Conservation (phyloP, 108 stramenopile genomes). For the Licmophora abbreviata region DNA sequence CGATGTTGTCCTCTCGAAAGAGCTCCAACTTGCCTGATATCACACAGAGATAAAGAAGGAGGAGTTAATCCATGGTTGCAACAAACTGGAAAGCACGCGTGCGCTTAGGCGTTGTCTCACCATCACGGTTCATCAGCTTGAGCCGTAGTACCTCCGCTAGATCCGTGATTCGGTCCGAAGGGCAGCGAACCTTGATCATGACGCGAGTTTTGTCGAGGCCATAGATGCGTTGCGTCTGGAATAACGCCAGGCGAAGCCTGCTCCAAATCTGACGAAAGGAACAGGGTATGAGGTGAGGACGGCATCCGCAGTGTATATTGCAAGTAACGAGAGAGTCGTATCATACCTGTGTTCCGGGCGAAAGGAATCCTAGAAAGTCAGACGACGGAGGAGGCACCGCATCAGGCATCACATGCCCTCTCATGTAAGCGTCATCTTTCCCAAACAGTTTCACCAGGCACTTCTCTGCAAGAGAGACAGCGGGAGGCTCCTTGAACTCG, state of each 20-base stretch:
- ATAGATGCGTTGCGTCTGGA: slow-evolving; percentile 80
- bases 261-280: slow-evolving; percentile 87
- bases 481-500: slow-evolving; percentile 35
- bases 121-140: slow-evolving; percentile 73
- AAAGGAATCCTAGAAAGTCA: slow-evolving; percentile 78
- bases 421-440: slow-evolving; percentile 29
- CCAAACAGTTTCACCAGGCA: slow-evolving; percentile 27
- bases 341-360: slow-evolving; percentile 82
- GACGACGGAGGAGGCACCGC: slow-evolving; percentile 71
- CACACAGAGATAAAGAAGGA: slow-evolving; percentile 1
- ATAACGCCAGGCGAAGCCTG: slow-evolving; percentile 76
- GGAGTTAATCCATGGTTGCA: neutral
- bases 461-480: slow-evolving; percentile 29
- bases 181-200: slow-evolving; percentile 87
- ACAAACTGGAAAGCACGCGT: neutral
- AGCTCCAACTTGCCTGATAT: slow-evolving; percentile 57
- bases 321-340: slow-evolving; percentile 5
- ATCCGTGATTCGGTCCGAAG: slow-evolving; percentile 78
- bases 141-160: slow-evolving; percentile 85
- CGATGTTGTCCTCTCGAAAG: slow-evolving; percentile 70
- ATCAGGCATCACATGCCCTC: slow-evolving; percentile 22
- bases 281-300: neutral
- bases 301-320: neutral
- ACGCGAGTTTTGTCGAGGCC: slow-evolving; percentile 63
- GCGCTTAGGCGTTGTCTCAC: slow-evolving; percentile 10